These are phyloP conservation scores for Durio zibethinus DNA, from an alignment of 345 rosid genomes.

Conservation along the genomic window DNA sequence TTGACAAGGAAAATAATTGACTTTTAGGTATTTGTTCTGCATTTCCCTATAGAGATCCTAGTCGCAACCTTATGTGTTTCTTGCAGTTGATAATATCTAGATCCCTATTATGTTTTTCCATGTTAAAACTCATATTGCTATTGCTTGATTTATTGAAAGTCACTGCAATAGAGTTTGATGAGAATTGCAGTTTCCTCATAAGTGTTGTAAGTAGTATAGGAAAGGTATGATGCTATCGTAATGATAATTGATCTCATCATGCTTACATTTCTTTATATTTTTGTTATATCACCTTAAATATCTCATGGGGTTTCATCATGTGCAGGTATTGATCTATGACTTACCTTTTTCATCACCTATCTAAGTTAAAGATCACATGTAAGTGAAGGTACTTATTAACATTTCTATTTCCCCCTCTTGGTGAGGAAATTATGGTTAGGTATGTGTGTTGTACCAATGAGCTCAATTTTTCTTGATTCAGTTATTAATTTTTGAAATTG, in stretches of 20 bases:
- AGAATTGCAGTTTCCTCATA: constrained; percentile 69
- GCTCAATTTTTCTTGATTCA: neutral
- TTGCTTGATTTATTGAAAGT: constrained; percentile 56
- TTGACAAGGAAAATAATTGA: neutral
- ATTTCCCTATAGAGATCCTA: neutral
- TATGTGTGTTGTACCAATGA: neutral
- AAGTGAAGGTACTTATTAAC: constrained; percentile 27
- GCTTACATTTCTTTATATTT: neutral
- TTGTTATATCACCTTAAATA: neutral
- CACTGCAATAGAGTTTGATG: constrained; percentile 82
- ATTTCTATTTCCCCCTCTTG: neutral
- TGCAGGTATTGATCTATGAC: constrained; percentile 87
- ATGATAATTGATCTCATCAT: constrained; percentile 2
- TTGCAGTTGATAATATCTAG: neutral
- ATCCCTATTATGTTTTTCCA: neutral
- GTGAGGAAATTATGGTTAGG: neutral
- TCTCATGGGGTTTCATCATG: neutral
- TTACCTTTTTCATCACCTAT: constrained; percentile 80
- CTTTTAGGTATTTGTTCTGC: neutral
- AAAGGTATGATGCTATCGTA: constrained; percentile 54
- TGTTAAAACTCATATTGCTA: too few relatives aligned
- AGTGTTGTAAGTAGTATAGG: constrained; percentile 90
- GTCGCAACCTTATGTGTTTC: neutral
- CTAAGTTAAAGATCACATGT: constrained; percentile 91
- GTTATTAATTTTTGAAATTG: constrained; percentile 12